Base-by-base conservation (phyloP, 2,329 filamentous ascomycete species). In the Alternaria sp. region DNA sequence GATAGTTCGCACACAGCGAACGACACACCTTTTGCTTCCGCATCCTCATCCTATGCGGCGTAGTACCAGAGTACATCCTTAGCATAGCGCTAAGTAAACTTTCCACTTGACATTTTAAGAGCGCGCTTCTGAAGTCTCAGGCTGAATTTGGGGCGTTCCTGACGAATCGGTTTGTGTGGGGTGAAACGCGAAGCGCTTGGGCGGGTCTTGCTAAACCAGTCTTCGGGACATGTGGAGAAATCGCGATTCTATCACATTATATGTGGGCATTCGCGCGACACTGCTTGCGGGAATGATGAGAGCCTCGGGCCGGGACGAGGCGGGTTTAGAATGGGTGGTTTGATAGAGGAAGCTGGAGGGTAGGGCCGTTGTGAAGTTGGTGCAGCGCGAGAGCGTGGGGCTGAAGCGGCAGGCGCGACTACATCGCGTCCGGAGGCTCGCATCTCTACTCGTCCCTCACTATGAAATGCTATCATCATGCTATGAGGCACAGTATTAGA, bases 101-200 rank as follows among this genome's bases (percentile, higher is more conserved):
- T 49, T 25, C 15, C 21, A 56, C 57, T 57, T 10, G 19, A 40
- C 36, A 40, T 40, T 40, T 50, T 57, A 64, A 61, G 63, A 65
- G 70, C 66, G 73, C 73, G 73, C 68, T 70, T 74, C 52, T 64
- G 66, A 61, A 61, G 43, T 47, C 36, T 40, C 36, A 54, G 47
- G 52, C 30, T 36, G 36, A 5, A 19, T 23, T 26, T 50, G 51
- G 59, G 52, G 59, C 32, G 28, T 30, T 70, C 47, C 61, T 36
- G 66, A 64, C 73, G 68, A 75, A 75, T 75, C 73, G 62, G 26
- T 70, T 69, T 49, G 32, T 54, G 43, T 28, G 61, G 28, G 60
- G 23, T 72, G 69, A 69, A 73, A 73, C 71, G 40, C 63, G 50
- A 74, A 71, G 73, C 71, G 70, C 73, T 65, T 56, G 49, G 57